Base-by-base conservation (phyloP, 768 basidiomycete genomes). In the Chiua virens region DNA sequence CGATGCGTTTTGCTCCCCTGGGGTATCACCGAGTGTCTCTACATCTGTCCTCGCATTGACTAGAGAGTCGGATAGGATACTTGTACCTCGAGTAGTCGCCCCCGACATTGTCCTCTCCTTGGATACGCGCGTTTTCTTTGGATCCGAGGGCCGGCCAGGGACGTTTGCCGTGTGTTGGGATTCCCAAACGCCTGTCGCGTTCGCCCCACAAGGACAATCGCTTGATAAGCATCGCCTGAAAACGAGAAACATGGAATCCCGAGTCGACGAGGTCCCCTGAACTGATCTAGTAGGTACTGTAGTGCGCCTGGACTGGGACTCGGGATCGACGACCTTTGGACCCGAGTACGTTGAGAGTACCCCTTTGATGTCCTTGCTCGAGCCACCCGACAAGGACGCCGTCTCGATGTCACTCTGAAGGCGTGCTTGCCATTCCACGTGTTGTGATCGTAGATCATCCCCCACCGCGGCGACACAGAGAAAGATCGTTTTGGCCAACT, bases 201-300 rank as follows among this genome's bases (percentile, higher is more conserved):
- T 37, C 13, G 43, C 52, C 22, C 54, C 60, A 8, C 59, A 58
- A 32, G 47, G 59, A 49, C 56, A 52, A 25, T 54, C 56, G 14
- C 35, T 28, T 5, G 45, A 42, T 42, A 61, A 22, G 35, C 59
- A 61, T 8, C 27, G 55, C 20, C 23, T 42, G 20, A 54, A 28
- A 7, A 61, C 42, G 34, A 58, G 8, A 32, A 58, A n/a, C 44
- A 17, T 42, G 13, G 55, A 28, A 3, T n/a, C n/a, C n/a, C 52
- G 40, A 27, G 8, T 40, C 18, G 54, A 36, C 14, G 49, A 13
- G 3, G 21, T 5, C 2, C 17, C 41, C 13, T n/a, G n/a, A n/a
- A 17, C 27, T n/a, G n/a, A n/a, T n/a, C n/a, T 5, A 13, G 44
- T 4, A 15, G 52, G 8, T 3, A 17, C 41, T 10, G 17, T 22